A percentile compares a stretch with the other conserved stretches of the same genome.
Conservation (phyloP, 768 basidiomycete species). For the Leccinum obscurum region DNA sequence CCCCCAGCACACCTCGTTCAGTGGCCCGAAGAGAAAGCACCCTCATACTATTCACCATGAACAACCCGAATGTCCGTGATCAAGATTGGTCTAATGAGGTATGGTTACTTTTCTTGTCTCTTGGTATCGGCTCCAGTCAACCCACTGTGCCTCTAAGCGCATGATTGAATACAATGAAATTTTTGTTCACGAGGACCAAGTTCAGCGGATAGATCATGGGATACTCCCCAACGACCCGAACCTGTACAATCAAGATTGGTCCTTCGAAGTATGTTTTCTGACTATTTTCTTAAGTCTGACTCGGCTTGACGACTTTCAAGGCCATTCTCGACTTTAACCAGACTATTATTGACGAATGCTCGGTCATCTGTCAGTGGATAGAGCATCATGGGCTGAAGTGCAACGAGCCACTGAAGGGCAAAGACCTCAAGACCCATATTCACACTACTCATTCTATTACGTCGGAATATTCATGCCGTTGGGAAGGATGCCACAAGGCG, state of each 20-base stretch:
- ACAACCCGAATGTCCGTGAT: neutral
- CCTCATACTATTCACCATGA: neutral
- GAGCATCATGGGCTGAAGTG: slow-evolving; percentile 1
- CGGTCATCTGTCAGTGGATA: slow-evolving; percentile 5
- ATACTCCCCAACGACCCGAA: slow-evolving; percentile 3
- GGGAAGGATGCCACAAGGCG: neutral
- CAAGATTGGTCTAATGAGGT: slow-evolving; percentile 1
- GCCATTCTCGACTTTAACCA: slow-evolving; percentile 4
- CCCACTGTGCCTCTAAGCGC: neutral
- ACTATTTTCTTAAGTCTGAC: neutral
- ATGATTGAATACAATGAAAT: neutral
- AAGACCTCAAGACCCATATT: slow-evolving; percentile 10
- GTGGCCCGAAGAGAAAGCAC: neutral
- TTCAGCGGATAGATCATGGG: slow-evolving; percentile 6
- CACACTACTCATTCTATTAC: slow-evolving; percentile 1
- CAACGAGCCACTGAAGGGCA: neutral
- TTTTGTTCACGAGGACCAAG: neutral
- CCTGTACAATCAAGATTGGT: neutral
- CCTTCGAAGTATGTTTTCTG: neutral
- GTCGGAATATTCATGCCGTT: slow-evolving; percentile 13
- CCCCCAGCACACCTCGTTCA: neutral
- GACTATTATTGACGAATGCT: neutral
- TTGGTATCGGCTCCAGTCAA: neutral
- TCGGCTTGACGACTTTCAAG: slow-evolving; percentile 1
- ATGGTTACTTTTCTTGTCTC: neutral